A percentile compares a stretch with the other conserved stretches of the same genome.
phyloP scores from a whole-genome alignment of 1,139 yeast species.

The Geotrichum reessii region DNA sequence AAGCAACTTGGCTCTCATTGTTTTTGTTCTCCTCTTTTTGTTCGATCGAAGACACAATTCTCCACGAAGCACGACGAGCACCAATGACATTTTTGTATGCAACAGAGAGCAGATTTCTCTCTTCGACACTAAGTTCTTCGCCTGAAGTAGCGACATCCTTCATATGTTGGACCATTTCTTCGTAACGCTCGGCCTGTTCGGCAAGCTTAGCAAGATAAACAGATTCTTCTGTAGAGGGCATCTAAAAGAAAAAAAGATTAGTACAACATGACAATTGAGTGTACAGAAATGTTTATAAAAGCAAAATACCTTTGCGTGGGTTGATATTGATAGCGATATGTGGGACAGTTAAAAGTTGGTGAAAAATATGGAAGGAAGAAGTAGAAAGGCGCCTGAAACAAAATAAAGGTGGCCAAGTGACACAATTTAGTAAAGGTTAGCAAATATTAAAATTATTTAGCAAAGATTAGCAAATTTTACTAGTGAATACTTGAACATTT shows the following conservation, averaged over 20 bases:
- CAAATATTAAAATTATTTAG: neutral
- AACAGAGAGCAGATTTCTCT: slow-evolving; percentile 92
- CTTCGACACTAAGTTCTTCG: slow-evolving; percentile 93
- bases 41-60: slow-evolving; percentile 95
- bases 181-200: slow-evolving; percentile 99
- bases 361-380: neutral
- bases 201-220: slow-evolving; percentile 98
- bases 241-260: slow-evolving; percentile 24
- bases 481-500: neutral
- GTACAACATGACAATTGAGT: neutral
- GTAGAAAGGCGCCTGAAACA: neutral
- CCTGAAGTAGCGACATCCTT: slow-evolving; percentile 95
- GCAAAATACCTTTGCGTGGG: neutral
- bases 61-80: slow-evolving; percentile 99
- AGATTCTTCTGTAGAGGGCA: slow-evolving; percentile 95
- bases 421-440: neutral
- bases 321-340: neutral
- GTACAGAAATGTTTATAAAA: neutral
- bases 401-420: neutral
- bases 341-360: neutral
- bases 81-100: slow-evolving; percentile 99
- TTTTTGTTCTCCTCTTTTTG: slow-evolving; percentile 98
- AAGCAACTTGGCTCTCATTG: slow-evolving; percentile 70
- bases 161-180: slow-evolving; percentile 94
- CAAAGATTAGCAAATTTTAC: neutral